Evolutionary conservation across 495 filamentous ascomycete genomes (phyloP).

Genomic region (Neurospora africana): DNA sequence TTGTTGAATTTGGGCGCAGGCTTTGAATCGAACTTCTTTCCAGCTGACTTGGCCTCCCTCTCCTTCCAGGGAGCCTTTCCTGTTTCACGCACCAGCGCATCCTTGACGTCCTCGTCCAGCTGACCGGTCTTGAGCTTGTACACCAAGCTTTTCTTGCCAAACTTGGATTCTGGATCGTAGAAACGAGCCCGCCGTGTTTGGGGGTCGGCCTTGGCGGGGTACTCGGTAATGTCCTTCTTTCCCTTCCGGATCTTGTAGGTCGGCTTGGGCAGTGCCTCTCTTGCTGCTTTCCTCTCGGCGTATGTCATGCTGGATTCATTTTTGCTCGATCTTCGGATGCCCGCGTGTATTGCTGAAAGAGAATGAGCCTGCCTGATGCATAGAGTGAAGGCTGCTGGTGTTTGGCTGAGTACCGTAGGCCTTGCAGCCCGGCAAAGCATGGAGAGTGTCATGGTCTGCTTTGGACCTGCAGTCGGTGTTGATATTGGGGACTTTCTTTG

Average conservation of each 20-base stretch:
- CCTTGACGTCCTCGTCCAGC: constrained; percentile 13
- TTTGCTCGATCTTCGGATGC: constrained; percentile 14
- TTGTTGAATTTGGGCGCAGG: background rate
- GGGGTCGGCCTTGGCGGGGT: constrained; percentile 18
- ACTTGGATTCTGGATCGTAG: constrained; percentile 25
- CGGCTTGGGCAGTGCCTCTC: constrained; percentile 11
- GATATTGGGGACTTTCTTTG: background rate
- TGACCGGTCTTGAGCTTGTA: constrained; percentile 27
- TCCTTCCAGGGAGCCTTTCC: background rate
- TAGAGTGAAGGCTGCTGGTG: constrained; percentile 1
- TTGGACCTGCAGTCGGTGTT: background rate
- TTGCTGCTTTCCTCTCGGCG: constrained; percentile 14
- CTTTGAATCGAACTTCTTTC: background rate
- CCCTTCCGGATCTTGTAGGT: constrained; percentile 31
- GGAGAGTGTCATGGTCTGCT: constrained; percentile 12
- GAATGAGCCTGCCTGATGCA: constrained; percentile 8
- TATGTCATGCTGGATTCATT: constrained; percentile 13
- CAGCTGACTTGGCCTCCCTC: background rate
- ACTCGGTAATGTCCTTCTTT: constrained; percentile 35
- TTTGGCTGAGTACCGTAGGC: constrained; percentile 1
- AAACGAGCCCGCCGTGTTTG: constrained; percentile 33
- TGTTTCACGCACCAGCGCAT: background rate
- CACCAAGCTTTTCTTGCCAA: constrained; percentile 38
- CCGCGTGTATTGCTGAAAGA: constrained; percentile 22
- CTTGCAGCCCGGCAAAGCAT: constrained; percentile 13